Evolutionary conservation across 2,329 filamentous ascomycete genomes (phyloP), one percentile per base, ranked within the genome.

Genomic region (Aspergillus terreus): DNA sequence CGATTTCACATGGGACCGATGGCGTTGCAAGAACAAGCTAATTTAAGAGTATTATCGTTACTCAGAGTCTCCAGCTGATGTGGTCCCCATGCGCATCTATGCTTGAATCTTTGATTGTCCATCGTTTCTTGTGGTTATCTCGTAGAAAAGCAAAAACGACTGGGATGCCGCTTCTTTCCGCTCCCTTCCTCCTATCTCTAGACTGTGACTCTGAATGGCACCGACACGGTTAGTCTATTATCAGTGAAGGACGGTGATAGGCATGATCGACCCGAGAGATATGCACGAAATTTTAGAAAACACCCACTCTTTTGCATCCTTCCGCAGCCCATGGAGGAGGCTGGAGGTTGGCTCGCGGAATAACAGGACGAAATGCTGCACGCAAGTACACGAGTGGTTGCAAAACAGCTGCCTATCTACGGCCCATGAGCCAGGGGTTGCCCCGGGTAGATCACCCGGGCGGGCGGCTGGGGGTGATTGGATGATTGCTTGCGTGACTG

Each of bases 361-460:
- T n/a, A 38, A 38, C 6, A 42, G 19, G 32, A 44, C 38, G 41
- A 23, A 46, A 33, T 48, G 47, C 36, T 41, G 46, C 30, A 30
- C 45, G 44, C 27, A 11, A 30, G 27, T 30, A 11, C 27, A 30
- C 27, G 27, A 10, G 27, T 30, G 27, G 27, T 30, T 30, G 27
- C 27, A 11, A 30, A 11, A 30, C 10, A 30, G 23, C 23, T 19
- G 19, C 19, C 19, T 30, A 42, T 42, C 15, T 11, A 42, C 11
- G 19, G 17, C 17, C 14, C 7, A 42, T 42, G 12, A 30, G 6
- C 40, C 40, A 42, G 40, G 19, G 40, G 19, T 19, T 42, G 19
- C 15, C 10, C 15, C 40, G 33, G 45, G 45, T 42, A 45, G 51
- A 53, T 49, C 45, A 47, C 14, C 50, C 50, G 33, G 46, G 17